Evolutionary conservation across 1,139 yeast species (phyloP).

Genomic region (Meyerozyma athensensis): DNA sequence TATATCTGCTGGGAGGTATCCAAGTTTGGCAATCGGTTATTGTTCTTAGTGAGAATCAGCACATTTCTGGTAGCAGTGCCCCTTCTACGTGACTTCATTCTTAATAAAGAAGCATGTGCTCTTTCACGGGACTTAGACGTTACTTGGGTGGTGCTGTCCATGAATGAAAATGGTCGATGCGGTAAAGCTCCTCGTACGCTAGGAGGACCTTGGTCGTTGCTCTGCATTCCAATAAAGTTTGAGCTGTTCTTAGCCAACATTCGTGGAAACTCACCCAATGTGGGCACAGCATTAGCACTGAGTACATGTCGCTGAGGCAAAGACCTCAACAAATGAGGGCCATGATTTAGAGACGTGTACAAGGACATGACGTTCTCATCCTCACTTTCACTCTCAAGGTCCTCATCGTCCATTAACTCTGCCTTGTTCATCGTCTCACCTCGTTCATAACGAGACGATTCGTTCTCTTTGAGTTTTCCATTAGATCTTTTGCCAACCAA

Average conservation of each 20-base stretch:
- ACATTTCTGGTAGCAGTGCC: slow-evolving; percentile 41
- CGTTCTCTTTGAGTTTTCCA: slow-evolving; percentile 4
- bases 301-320: slow-evolving; percentile 20
- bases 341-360: slow-evolving; percentile 37
- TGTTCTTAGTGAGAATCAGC: slow-evolving; percentile 24
- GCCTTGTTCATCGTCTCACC: slow-evolving; percentile 8
- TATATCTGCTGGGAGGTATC: slow-evolving; percentile 12
- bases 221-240: not conserved
- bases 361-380: slow-evolving; percentile 52
- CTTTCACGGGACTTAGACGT: slow-evolving; percentile 50
- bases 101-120: slow-evolving; percentile 61
- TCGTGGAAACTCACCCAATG: slow-evolving; percentile 42
- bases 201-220: not conserved
- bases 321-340: not conserved
- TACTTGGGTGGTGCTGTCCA: slow-evolving; percentile 12
- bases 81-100: slow-evolving; percentile 58
- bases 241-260: slow-evolving; percentile 27
- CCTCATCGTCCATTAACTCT: slow-evolving; percentile 18
- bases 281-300: slow-evolving; percentile 30
- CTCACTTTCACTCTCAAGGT: slow-evolving; percentile 40
- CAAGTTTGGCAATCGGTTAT: slow-evolving; percentile 20
- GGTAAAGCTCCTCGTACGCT: not conserved
- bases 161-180: not conserved
- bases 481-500: slow-evolving; percentile 16
- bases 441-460: not conserved